Base-by-base conservation (phyloP, 352 stramenopile species). In the Elongisporangium prolatum region DNA sequence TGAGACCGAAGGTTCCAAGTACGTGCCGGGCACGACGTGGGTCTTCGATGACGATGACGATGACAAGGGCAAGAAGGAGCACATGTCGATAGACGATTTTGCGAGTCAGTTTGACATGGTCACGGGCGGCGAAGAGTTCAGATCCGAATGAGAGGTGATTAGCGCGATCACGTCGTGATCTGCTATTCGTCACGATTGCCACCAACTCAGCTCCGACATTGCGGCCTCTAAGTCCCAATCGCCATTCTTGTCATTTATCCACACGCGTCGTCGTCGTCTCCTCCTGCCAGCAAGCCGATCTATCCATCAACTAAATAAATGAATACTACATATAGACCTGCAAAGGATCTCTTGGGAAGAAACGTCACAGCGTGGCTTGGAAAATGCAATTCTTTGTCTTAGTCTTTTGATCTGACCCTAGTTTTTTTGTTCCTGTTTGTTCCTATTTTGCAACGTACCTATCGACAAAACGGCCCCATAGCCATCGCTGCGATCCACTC, bases 21-120 rank as follows among this genome's bases (percentile, higher is more conserved):
- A 96, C 63, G 85, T 96, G 25, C 86, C 86, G 14, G 86, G 86
- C 22, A 96, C 86, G 50, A 96, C 86, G 62, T 96, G 86, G 86
- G 84, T 94, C 47, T 96, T 96, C 53, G 86, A 95, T 60, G 84
- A 94, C 56, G 86, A 94, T 37, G 84, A 92, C 8, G 83, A 86
- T 53, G 79, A 83, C 56, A 21, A 21, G 4, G 60, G 67, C 56
- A 69, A 60, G 47, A 91, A 86, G 48, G 52, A 73, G 3, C 61
- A 70, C 52, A 87, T 92, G 77, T 89, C 81, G 62, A 86, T 91
- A 72, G 86, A 93, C 53, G 86, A 96, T 69, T 96, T 96, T 51
- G 86, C 81, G 38, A 86, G 78, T 56, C 83, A 96, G 67, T 96
- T 96, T 62, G 81, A 92, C 66, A 91, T 78, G 76, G 84, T 91